These are phyloP conservation scores for Margaritispora aquatica DNA, from an alignment of 495 filamentous ascomycete species.

Conservation along the genomic window DNA sequence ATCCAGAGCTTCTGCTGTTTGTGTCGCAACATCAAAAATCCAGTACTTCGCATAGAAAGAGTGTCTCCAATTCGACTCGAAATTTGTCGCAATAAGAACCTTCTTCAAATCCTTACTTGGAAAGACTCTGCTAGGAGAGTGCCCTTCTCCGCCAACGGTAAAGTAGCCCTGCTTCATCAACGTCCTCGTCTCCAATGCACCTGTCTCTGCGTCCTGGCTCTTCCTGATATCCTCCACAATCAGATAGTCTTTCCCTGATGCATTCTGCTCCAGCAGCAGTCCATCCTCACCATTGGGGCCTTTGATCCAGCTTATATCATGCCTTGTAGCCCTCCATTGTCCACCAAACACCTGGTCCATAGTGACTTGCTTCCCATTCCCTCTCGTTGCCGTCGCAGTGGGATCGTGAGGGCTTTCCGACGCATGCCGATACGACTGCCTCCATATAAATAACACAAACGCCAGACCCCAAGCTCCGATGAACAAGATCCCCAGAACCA, in stretches of 20 bases:
- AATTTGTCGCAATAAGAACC: constrained; percentile 70
- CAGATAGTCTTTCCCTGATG: constrained; percentile 58
- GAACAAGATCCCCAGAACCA: constrained; percentile 59
- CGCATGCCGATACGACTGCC: constrained; percentile 56
- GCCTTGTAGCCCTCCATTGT: constrained; percentile 59
- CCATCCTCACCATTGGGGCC: constrained; percentile 84
- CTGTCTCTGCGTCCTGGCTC: constrained; percentile 33
- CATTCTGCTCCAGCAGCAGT: constrained; percentile 63
- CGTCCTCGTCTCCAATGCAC: constrained; percentile 45
- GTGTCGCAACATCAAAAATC: constrained; percentile 86
- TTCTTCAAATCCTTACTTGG: constrained; percentile 80
- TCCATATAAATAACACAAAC: constrained; percentile 64
- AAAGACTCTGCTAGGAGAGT: constrained; percentile 53
- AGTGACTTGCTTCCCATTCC: constrained; percentile 71
- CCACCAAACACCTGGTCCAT: constrained; percentile 73
- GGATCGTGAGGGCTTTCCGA: constrained; percentile 61
- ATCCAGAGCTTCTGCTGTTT: constrained; percentile 72
- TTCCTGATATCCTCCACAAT: constrained; percentile 81
- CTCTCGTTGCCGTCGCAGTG: constrained; percentile 53
- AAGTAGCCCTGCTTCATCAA: constrained; percentile 70
- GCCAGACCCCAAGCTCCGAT: constrained; percentile 76
- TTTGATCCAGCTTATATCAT: constrained; percentile 82
- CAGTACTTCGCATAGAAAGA: constrained; percentile 82
- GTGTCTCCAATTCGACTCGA: constrained; percentile 76
- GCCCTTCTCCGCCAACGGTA: constrained; percentile 41